Base-by-base conservation (phyloP, 768 basidiomycete genomes). In the Boletus vinaceobasis region DNA sequence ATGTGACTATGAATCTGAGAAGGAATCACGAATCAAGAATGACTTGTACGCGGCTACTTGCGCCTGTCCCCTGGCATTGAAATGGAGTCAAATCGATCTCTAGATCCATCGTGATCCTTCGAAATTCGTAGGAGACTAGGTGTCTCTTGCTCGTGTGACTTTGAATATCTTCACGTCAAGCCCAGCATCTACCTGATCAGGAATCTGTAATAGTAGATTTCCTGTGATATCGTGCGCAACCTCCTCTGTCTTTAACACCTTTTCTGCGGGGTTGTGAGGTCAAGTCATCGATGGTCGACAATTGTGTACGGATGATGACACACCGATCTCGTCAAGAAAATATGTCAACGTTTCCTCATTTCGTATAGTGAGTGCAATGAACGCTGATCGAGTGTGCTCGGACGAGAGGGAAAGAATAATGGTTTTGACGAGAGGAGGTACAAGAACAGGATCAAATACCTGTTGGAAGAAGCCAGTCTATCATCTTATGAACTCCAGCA, bases 401-500 rank as follows among this genome's bases (percentile, higher is more conserved):
- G 33, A 50, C 19, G 57, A 57, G 15, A 79, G 58, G 13, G 69
- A 68, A 21, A 73, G 48, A 43, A 29, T 64, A 14, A 90, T 66
- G 6, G 79, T 77, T 13, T 73, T 72, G 1, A 85, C 74, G 4
- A 90, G 74, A 0, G 83, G 72, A 7, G 81, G 79, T 43, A 89
- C 78, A 38, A 90, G 70, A 10, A 64, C 63, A 8, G 85, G 84
- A 61, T 90, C 87, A 61, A 84, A 91, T 7, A 87, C 82, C 88
- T 90, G 55, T 48, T 23, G 23, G 29, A 42, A 48, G n/a, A 52
- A 35, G 15, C 36, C n/a, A 43, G 26, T 50, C 35, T 14, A 7
- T 40, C 39, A 36, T 46, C 43, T 42, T 29, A 13, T 5, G 32
- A 33, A 15, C 31, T 31, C 3, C 6, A n/a, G 32, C 3, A 19